Base-by-base conservation (phyloP, 352 stramenopile genomes). In the Phytopythium aichiense region DNA sequence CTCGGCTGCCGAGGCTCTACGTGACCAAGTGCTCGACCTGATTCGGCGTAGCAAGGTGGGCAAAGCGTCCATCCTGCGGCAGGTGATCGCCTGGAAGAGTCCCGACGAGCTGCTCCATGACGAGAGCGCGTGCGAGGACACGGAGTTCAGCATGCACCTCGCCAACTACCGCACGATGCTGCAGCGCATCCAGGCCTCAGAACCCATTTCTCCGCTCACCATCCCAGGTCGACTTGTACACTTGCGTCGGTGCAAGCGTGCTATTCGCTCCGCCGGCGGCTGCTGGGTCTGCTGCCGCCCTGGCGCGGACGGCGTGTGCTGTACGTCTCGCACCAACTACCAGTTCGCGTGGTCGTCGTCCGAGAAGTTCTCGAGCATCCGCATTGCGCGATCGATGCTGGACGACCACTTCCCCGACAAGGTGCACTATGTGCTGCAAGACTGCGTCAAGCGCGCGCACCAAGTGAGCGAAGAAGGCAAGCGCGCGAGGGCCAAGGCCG, bases 321-420 rank as follows among this genome's bases (percentile, higher is more conserved):
- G 87, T 61, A 95, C 87, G 1, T 81, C 80, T n/a, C 83, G 87
- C 55, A 89, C 72, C 1, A 80, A 95, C 58, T 95, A 95, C 66
- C 77, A 87, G 35, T 92, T 84, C 61, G 71, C 67, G 16, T 95
- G 87, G 87, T 77, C 82, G 16, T 71, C 67, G 1, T 68, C 73
- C 43, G 76, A 77, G 7, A 65, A 85, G 50, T 95, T 95, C 58
- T 69, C 75, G 59, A 80, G 73, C 54, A 93, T 94, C 42, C 74
- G 79, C 54, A 93, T 95, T 30, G 80, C 77, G 16, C 84, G 85
- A 23, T 94, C 85, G 30, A 95, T 95, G 85, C 71, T 95, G 23
- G 85, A 94, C 69, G 85, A 95, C 53, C 87, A 95, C 60, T 95
- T 95, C 54, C 85, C 87, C 1, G 85, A 95, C 71, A 95, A 94